phyloP scores from a whole-genome alignment of 805 yeast species.

The Myxozyma melibiosi region DNA sequence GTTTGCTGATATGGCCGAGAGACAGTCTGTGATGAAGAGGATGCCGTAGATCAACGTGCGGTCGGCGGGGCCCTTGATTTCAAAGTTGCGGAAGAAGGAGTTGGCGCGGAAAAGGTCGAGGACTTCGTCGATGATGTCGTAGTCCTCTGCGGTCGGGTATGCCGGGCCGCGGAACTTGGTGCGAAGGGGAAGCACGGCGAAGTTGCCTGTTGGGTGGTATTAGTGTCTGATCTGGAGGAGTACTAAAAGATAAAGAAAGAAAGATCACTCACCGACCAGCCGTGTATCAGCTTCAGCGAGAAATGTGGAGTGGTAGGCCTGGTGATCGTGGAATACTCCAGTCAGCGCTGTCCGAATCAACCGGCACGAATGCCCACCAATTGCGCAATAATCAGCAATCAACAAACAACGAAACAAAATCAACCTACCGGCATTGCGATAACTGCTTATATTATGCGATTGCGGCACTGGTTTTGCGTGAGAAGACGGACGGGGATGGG shows the following conservation, averaged over 20 bases:
- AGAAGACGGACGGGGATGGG: no score
- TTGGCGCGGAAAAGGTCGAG: slow-evolving; percentile 93
- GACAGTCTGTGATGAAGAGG: slow-evolving; percentile 81
- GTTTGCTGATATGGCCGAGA: slow-evolving; percentile 60
- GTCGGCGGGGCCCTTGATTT: slow-evolving; percentile 94
- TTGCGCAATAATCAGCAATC: no score
- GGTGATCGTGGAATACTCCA: background rate
- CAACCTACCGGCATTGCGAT: slow-evolving; percentile 18
- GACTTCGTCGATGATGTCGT: slow-evolving; percentile 90
- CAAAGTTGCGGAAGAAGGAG: slow-evolving; percentile 94
- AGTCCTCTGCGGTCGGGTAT: slow-evolving; percentile 68
- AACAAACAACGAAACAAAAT: background rate
- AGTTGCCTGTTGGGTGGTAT: slow-evolving; percentile 57
- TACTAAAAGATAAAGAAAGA: background rate
- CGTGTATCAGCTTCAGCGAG: slow-evolving; percentile 41
- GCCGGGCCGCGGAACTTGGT: slow-evolving; percentile 91
- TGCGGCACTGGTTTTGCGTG: no score
- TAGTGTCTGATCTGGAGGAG: background rate
- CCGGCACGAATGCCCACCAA: no score
- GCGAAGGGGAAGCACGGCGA: slow-evolving; percentile 80
- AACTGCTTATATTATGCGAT: no score
- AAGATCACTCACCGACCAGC: slow-evolving; percentile 29
- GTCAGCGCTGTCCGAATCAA: background rate
- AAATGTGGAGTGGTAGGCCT: slow-evolving; percentile 45
- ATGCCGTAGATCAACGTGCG: slow-evolving; percentile 92